Evolutionary conservation across 805 yeast genomes (phyloP).

Genomic region (Clavispora vitiphila): DNA sequence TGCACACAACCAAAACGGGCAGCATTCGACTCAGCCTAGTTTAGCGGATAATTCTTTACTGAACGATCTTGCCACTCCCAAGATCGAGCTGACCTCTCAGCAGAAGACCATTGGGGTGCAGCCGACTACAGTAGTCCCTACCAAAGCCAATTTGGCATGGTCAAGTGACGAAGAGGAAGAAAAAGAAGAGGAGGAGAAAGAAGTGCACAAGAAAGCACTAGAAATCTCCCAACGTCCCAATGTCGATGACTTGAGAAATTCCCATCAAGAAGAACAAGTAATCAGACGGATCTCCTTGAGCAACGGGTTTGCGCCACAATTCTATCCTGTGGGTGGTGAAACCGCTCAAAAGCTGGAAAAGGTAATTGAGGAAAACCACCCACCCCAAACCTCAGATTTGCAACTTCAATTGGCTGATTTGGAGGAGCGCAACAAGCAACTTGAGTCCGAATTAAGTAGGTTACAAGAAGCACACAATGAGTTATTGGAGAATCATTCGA

Average conservation of each 20-base stretch:
- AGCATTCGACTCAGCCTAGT: neutral
- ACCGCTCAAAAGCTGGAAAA: neutral
- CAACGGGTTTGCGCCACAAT: constrained; percentile 1
- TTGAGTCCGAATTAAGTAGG: neutral
- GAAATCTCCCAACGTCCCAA: no score
- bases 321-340: neutral
- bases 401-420: neutral
- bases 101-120: constrained; percentile 43
- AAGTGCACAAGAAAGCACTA: neutral
- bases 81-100: constrained; percentile 6
- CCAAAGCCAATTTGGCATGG: constrained; percentile 82
- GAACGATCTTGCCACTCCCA: constrained; percentile 13
- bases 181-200: constrained; percentile 10
- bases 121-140: constrained; percentile 72
- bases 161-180: constrained; percentile 72
- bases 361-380: neutral
- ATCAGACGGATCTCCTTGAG: constrained; percentile 9
- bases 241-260: neutral
- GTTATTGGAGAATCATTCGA: neutral
- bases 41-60: neutral
- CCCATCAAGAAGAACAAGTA: constrained; percentile 1
- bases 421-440: neutral
- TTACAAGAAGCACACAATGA: neutral
- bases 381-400: neutral
- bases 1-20: neutral